Evolutionary conservation across 768 basidiomycete species (phyloP), one percentile per base, ranked within the genome.

Genomic region (Porpolomopsis calyptriformis): DNA sequence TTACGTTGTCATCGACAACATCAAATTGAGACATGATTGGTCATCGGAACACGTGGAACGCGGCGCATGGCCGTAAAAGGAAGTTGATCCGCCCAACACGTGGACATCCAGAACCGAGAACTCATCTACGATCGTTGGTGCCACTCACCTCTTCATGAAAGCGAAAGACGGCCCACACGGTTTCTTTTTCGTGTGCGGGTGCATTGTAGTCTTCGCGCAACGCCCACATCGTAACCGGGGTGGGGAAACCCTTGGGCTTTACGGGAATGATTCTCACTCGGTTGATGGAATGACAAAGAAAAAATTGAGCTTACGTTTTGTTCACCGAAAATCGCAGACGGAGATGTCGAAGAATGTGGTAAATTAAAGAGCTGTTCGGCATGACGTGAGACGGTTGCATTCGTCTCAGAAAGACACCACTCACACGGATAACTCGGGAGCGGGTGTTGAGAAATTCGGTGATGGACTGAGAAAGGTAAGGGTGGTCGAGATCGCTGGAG

Each of bases 71-170:
- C 19, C 22, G 36, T 31, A 37, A 49, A 20, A 31, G 33, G 33
- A 19, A 46, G 6, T 14, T 12, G 35, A 48, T 40, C 10, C 31
- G 40, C 35, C 22, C 8, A 12, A n/a, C 27, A 11, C 38, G 6
- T 24, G 8, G 33, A 19, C 29, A 38, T 46, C 8, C 20, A 12
- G 19, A 11, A 10, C 18, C 20, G 6, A 22, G 25, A 48, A 25
- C n/a, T n/a, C n/a, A n/a, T n/a, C n/a, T n/a, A n/a, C n/a, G n/a
- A n/a, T n/a, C n/a, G 37, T 43, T 45, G 29, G 29, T n/a, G n/a
- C n/a, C n/a, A 60, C 79, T 55, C 49, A 82, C 80, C 67, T 82
- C 77, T 55, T 74, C 72, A 51, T 82, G 81, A 0, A 72, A 70
- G 49, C 59, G 60, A 60, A 80, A 80, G 7, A 81, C 72, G 1